phyloP scores from a whole-genome alignment of 768 basidiomycete genomes.

The Gloeophyllum trabeum region DNA sequence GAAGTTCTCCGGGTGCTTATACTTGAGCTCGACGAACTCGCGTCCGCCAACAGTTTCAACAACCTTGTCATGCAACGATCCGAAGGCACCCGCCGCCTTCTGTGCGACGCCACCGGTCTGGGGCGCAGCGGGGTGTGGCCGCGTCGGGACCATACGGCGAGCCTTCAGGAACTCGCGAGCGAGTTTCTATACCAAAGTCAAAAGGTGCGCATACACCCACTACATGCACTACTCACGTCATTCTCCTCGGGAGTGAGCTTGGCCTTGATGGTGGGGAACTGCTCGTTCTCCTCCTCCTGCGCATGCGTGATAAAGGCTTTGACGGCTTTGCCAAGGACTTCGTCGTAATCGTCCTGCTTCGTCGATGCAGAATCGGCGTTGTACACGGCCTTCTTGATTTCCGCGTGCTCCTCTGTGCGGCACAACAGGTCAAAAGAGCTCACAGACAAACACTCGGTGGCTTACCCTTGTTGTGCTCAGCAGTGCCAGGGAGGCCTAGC shows the following conservation, averaged over 20 bases:
- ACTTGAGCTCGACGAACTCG: conserved; percentile 10
- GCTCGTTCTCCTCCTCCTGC: conserved; percentile 12
- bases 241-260: conserved; percentile 10
- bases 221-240: conserved; percentile 7
- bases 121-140: conserved; percentile 11
- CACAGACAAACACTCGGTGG: no score
- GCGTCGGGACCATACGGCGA: conserved; percentile 10
- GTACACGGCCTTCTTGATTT: conserved; percentile 10
- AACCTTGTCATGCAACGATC: conserved; percentile 10
- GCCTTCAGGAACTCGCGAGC: conserved; percentile 11
- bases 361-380: conserved; percentile 7
- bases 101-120: conserved; percentile 12
- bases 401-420: conserved; percentile 11
- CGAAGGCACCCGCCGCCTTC: conserved; percentile 11
- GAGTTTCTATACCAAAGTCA: conserved; percentile 5
- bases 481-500: conserved; percentile 9
- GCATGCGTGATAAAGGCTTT: conserved; percentile 11
- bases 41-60: conserved; percentile 10
- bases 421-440: not conserved
- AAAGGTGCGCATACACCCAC: not conserved
- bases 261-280: conserved; percentile 8
- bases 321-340: conserved; percentile 9
- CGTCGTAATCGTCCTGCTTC: conserved; percentile 7
- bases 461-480: conserved; percentile 12
- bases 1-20: conserved; percentile 8